These are phyloP conservation scores for Pseudozyma tsukubaensis DNA, from an alignment of 1,284 basidiomycete genomes.

Conservation along the genomic window DNA sequence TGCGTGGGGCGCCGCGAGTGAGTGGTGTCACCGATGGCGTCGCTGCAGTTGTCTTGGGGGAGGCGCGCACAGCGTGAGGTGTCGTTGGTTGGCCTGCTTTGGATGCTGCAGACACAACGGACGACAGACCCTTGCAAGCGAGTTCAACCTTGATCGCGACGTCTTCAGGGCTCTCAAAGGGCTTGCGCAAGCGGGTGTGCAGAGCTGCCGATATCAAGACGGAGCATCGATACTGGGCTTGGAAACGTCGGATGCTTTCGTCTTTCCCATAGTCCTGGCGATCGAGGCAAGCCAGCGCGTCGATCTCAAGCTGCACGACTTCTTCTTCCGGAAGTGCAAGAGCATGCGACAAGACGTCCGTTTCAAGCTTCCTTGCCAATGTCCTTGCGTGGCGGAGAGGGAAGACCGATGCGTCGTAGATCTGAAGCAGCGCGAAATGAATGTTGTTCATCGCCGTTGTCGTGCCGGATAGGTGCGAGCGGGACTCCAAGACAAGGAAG, in stretches of 20 bases:
- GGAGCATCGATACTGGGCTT: conserved; percentile 42
- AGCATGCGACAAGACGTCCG: conserved; percentile 33
- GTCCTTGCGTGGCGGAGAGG: conserved; percentile 53
- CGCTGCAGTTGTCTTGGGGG: conserved; percentile 9
- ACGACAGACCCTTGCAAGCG: conserved; percentile 35
- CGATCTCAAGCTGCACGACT: conserved; percentile 12
- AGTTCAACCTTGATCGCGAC: conserved; percentile 27
- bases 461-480: conserved; percentile 44
- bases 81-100: conserved; percentile 8
- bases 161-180: conserved; percentile 20
- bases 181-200: conserved; percentile 30
- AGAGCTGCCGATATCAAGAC: conserved; percentile 27
- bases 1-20: conserved; percentile 15
- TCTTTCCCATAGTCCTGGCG: conserved; percentile 13
- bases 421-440: conserved; percentile 19
- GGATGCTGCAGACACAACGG: conserved; percentile 2
- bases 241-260: conserved; percentile 24
- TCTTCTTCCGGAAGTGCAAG: conserved; percentile 21
- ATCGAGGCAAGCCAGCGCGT: conserved; percentile 31
- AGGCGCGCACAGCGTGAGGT: conserved; percentile 11
- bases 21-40: conserved; percentile 12
- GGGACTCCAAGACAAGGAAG: conserved; percentile 26
- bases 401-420: conserved; percentile 19
- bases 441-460: conserved; percentile 30
- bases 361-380: conserved; percentile 41